Base-by-base conservation (phyloP, 768 basidiomycete species). In the Boletus barrowsii region DNA sequence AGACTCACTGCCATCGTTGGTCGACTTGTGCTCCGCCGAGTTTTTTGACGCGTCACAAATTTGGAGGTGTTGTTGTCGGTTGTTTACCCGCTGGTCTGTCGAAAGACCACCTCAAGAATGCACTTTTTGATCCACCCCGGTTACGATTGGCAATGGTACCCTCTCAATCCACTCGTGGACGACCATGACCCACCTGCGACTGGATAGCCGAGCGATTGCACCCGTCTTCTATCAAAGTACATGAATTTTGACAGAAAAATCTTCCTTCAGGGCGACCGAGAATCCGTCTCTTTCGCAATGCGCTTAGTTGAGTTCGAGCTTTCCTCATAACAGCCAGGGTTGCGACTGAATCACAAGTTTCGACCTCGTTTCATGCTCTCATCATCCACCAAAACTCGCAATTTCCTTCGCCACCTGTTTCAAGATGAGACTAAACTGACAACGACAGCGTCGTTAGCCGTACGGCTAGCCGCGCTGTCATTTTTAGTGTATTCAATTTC, bases 1-100 rank as follows among this genome's bases (percentile, higher is more conserved):
- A 17, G 20, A 60, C 68, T 65, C 51, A 69, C 68, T 46, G 56
- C 57, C 68, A 71, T 68, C 4, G 52, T 56, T 35, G 57, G 61
- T 62, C 39, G 47, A 54, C 51, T 47, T 59, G 56, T 35, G 8
- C 33, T 35, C 33, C 10, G 33, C 6, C 15, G 40, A 41, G 47
- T 15, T 18, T 47, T 51, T 51, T 42, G 46, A 59, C 49, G 37
- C 40, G 53, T 52, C 51, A 29, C 63, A 56, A 55, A 62, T 62
- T 59, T 47, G 62, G 60, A 56, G 46, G 48, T 22, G 51, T 57
- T 70, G 55, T 68, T 68, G 61, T 14, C 35, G 36, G 40, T 51
- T 67, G 26, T 54, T 53, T 53, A 14, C 22, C 15, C 15, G 11
- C 47, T 20, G 35, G 35, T 29, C 26, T 26, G 26, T 26, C 26